Evolutionary conservation across 2,329 filamentous ascomycete genomes (phyloP).

Genomic region (Lecanicillium sp.): DNA sequence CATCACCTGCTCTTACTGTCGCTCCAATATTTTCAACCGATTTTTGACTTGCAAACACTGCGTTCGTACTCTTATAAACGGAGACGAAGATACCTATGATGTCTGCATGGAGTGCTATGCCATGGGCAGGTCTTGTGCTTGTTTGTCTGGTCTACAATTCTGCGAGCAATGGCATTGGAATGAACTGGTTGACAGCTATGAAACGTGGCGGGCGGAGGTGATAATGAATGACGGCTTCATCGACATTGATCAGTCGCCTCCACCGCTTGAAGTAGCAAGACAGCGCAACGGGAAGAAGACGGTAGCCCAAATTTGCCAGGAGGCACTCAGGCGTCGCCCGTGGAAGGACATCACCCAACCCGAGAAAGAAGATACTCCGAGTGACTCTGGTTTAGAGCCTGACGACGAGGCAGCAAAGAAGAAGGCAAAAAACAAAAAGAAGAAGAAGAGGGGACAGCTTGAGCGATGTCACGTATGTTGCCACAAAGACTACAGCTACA

Average conservation of each 20-base stretch:
- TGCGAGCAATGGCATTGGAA: constrained; percentile 89
- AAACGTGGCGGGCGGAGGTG: constrained; percentile 73
- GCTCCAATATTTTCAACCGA: constrained; percentile 93
- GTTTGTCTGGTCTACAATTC: constrained; percentile 79
- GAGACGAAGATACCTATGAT: constrained; percentile 80
- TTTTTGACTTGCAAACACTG: constrained; percentile 91
- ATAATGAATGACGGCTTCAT: constrained; percentile 64
- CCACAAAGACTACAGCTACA: constrained; percentile 74
- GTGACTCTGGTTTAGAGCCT: constrained; percentile 47
- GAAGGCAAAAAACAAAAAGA: constrained; percentile 51
- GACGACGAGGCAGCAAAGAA: constrained; percentile 56
- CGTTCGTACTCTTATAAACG: constrained; percentile 56
- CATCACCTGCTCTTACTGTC: constrained; percentile 91
- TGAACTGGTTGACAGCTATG: constrained; percentile 69
- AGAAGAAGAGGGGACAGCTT: constrained; percentile 46
- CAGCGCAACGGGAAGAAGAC: constrained; percentile 65
- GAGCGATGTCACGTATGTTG: constrained; percentile 75
- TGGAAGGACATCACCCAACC: constrained; percentile 74
- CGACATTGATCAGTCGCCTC: constrained; percentile 57
- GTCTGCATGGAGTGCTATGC: constrained; percentile 97
- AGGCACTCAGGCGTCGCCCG: constrained; percentile 71
- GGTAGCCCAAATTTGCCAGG: constrained; percentile 87
- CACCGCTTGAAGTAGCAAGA: constrained; percentile 63
- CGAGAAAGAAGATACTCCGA: constrained; percentile 35
- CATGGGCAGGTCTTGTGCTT: constrained; percentile 92